phyloP scores from a whole-genome alignment of 177 flowering plant genomes.

The Vitis hybrid region DNA sequence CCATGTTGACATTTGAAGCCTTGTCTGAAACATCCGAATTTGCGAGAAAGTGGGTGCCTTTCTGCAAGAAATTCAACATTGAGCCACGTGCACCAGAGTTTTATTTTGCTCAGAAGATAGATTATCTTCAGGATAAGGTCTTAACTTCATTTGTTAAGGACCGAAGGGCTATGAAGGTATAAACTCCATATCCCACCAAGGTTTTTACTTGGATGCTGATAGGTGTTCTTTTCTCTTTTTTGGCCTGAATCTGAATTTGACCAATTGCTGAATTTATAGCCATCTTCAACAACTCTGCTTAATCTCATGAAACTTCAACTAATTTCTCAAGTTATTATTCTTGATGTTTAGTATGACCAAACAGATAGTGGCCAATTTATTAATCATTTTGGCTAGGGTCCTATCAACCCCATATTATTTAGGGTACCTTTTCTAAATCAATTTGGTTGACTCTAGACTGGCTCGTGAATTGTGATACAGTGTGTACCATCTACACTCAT shows the following conservation, averaged over 20 bases:
- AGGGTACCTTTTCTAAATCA: neutral
- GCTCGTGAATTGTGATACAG: neutral
- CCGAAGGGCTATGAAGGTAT: conserved; percentile 28
- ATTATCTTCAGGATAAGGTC: conserved; percentile 25
- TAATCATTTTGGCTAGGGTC: too few relatives aligned
- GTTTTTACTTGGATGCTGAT: neutral
- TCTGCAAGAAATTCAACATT: conserved; percentile 20
- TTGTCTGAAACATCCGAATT: conserved; percentile 25
- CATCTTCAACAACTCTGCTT: neutral
- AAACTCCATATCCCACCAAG: neutral
- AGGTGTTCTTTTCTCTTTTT: neutral
- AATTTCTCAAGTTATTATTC: too few relatives aligned
- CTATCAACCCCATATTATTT: neutral
- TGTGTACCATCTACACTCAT: neutral
- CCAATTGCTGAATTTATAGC: neutral
- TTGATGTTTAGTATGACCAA: too few relatives aligned
- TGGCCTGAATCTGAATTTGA: neutral
- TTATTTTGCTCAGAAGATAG: conserved; percentile 24
- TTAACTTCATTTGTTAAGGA: conserved; percentile 24
- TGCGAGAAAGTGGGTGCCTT: conserved; percentile 27
- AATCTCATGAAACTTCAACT: too few relatives aligned
- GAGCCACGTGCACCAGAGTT: conserved; percentile 27
- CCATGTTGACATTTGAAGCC: conserved; percentile 28
- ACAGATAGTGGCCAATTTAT: too few relatives aligned
- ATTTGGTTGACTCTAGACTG: neutral